These are phyloP conservation scores for Platismatia glauca DNA, from an alignment of 495 filamentous ascomycete species.

Conservation along the genomic window DNA sequence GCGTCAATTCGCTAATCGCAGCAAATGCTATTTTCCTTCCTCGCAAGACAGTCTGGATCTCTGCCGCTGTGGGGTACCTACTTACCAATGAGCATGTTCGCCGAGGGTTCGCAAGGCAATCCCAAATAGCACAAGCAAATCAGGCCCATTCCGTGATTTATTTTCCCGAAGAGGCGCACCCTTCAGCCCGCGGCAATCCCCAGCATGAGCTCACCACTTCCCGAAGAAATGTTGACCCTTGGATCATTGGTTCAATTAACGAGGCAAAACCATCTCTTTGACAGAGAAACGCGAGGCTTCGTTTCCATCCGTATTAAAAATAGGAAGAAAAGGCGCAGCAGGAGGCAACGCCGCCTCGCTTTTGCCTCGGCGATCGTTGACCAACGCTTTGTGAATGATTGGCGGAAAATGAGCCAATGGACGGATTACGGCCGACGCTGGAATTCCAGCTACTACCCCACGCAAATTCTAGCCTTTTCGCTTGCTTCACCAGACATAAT, in stretches of 20 bases:
- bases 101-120: neutral
- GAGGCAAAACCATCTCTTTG: neutral
- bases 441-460: neutral
- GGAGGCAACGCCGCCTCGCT: neutral
- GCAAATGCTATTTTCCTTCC: neutral
- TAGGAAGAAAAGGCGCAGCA: neutral
- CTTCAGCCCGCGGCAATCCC: neutral
- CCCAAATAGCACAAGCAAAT: neutral
- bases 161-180: neutral
- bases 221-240: neutral
- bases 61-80: neutral
- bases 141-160: neutral
- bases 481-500: neutral
- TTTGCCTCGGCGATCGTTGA: constrained; percentile 2
- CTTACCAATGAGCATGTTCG: neutral
- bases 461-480: constrained; percentile 3
- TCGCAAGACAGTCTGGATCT: neutral
- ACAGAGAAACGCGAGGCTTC: neutral
- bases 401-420: neutral
- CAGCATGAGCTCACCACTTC: constrained; percentile 6
- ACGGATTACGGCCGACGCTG: neutral
- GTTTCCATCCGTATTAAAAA: neutral
- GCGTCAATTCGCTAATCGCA: neutral
- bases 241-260: neutral
- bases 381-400: neutral